These are phyloP conservation scores for Erysimum cheiranthoides DNA, from an alignment of 345 rosid species.

Conservation along the genomic window DNA sequence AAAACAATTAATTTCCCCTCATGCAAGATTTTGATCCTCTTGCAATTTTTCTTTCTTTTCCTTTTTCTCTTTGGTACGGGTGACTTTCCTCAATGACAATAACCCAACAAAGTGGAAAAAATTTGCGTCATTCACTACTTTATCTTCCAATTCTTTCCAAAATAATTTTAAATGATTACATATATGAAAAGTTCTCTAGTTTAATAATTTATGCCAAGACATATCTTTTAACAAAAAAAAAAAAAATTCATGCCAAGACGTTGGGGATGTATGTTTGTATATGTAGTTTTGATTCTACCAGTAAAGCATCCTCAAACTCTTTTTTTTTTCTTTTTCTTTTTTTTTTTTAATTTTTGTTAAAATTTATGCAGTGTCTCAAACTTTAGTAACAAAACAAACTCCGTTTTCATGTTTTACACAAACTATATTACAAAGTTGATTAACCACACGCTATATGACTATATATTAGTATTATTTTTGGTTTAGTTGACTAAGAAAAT, in stretches of 20 bases:
- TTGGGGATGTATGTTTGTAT: background rate
- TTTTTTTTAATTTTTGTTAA: too few species aligned
- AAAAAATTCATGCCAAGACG: too few species aligned
- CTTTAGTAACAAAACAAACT: background rate
- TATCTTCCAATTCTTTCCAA: background rate
- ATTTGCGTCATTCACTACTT: background rate
- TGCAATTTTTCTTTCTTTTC: background rate
- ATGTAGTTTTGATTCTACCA: background rate
- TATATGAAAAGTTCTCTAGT: background rate
- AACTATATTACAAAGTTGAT: constrained; percentile 3
- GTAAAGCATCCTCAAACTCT: constrained; percentile 15
- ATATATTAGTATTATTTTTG: background rate
- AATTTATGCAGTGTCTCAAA: background rate
- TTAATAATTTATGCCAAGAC: constrained; percentile 15
- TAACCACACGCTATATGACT: constrained; percentile 2
- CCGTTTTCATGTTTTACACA: constrained; percentile 21
- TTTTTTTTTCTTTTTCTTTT: too few species aligned
- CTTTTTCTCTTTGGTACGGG: background rate
- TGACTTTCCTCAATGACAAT: background rate
- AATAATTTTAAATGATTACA: background rate
- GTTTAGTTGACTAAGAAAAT: constrained; percentile 33
- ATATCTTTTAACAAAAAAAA: too few species aligned
- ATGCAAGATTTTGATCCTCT: constrained; percentile 31
- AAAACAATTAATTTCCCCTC: constrained; percentile 21
- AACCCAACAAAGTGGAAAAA: constrained; percentile 1